A percentile compares a stretch with the other conserved stretches of the same genome.
phyloP scores from a whole-genome alignment of 2,329 filamentous ascomycete genomes.

The Sporothrix curviconia region DNA sequence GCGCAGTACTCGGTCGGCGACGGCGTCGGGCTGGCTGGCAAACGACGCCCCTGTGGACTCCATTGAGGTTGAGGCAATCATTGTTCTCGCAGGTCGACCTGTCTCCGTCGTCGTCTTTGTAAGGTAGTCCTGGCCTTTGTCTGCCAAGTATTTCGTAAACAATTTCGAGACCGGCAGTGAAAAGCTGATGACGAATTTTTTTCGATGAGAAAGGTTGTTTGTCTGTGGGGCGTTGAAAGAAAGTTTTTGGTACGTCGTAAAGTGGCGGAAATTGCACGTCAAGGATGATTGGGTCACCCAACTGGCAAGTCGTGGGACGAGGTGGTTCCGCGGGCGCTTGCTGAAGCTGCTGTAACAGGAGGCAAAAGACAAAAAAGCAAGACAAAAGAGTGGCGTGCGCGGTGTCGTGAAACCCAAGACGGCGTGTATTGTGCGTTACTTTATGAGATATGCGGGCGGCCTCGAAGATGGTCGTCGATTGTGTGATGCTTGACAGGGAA shows the following conservation, averaged over 20 bases:
- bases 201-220: conserved; percentile 3
- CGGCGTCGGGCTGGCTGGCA: conserved; percentile 57
- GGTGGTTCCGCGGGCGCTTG: conserved; percentile 18
- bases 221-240: conserved; percentile 17
- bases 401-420: no score
- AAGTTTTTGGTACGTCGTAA: conserved; percentile 14
- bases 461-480: no score
- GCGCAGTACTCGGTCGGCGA: conserved; percentile 63
- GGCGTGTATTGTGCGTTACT: no score
- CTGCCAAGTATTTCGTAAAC: not conserved
- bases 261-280: conserved; percentile 26
- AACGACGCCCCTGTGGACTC: conserved; percentile 29
- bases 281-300: conserved; percentile 25
- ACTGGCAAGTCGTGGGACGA: not conserved
- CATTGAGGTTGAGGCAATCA: conserved; percentile 18
- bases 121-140: not conserved
- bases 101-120: not conserved
- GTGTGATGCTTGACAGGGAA: no score
- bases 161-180: not conserved
- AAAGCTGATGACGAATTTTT: not conserved
- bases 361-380: no score
- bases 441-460: no score
- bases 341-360: conserved; percentile 10
- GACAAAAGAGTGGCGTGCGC: no score
- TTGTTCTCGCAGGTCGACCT: not conserved